Percentiles rank a stretch among this genome's conserved stretches.
These are phyloP conservation scores for Chromera velia DNA, from an alignment of 73 alveolate species.

Conservation along the genomic window DNA sequence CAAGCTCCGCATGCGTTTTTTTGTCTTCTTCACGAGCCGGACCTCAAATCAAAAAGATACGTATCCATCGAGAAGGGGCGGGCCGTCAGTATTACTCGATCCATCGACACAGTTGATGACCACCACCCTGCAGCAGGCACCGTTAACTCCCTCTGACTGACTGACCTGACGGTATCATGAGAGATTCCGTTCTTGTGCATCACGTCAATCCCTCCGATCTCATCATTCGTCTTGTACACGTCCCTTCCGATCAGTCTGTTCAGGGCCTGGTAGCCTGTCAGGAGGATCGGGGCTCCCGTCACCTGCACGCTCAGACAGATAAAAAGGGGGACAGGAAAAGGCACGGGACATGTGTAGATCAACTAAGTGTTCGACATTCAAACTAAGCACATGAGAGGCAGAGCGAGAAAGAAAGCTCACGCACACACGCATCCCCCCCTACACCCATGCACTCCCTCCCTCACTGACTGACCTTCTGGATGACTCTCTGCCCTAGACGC, in stretches of 20 bases:
- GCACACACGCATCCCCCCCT: slow-evolving; percentile 30
- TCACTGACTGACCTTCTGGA: slow-evolving; percentile 43
- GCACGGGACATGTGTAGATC: background rate
- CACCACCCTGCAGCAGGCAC: slow-evolving; percentile 12
- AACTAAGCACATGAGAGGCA: background rate
- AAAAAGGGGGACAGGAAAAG: background rate
- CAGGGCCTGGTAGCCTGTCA: slow-evolving; percentile 24
- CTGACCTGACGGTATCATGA: no score
- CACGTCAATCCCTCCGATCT: slow-evolving; percentile 37
- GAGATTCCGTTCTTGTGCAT: slow-evolving; percentile 39
- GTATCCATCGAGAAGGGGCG: background rate
- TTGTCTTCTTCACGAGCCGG: background rate
- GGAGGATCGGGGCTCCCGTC: background rate
- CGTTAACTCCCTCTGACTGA: no score
- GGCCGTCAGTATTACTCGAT: background rate
- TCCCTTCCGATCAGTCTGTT: slow-evolving; percentile 40
- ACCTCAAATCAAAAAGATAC: background rate
- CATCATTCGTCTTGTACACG: slow-evolving; percentile 37
- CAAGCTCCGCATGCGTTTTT: background rate
- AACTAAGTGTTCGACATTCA: background rate
- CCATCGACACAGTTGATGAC: background rate
- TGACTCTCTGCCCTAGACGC: slow-evolving; percentile 36
- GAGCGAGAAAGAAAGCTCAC: slow-evolving; percentile 8
- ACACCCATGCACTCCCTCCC: no score
- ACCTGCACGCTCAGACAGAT: background rate